phyloP scores from a whole-genome alignment of 108 stramenopile species.

The Heterococcus sp. region DNA sequence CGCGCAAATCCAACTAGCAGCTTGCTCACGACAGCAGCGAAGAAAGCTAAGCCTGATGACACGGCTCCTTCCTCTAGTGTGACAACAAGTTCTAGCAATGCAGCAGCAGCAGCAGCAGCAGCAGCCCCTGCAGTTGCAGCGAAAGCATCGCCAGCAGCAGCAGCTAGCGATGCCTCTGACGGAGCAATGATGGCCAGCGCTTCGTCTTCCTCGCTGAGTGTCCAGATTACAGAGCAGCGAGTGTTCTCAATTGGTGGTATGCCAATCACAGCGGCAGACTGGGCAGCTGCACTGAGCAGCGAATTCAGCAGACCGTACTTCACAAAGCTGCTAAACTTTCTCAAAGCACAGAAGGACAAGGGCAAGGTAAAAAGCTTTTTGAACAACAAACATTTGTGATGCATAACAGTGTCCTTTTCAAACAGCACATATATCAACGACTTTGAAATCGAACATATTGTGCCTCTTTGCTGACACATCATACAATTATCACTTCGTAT shows the following conservation, averaged over 20 bases:
- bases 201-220: background rate
- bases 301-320: constrained; percentile 58
- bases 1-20: too few species aligned
- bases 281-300: constrained; percentile 6
- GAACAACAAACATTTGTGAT: background rate
- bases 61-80: background rate
- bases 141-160: background rate
- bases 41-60: too few species aligned
- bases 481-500: background rate
- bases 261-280: constrained; percentile 1
- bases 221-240: background rate
- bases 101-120: background rate
- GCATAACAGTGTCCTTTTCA: background rate
- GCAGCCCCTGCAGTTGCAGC: background rate
- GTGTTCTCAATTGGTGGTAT: background rate
- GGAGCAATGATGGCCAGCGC: background rate
- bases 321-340: constrained; percentile 30
- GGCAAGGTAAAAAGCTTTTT: constrained; percentile 30
- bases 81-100: background rate
- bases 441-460: too few species aligned
- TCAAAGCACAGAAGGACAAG: constrained; percentile 4
- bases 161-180: background rate
- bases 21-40: too few species aligned
- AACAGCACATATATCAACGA: too few species aligned
- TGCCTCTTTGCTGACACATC: background rate